Base-by-base conservation (phyloP, 2,329 filamentous ascomycete species). In the Aureobasidium sp. region DNA sequence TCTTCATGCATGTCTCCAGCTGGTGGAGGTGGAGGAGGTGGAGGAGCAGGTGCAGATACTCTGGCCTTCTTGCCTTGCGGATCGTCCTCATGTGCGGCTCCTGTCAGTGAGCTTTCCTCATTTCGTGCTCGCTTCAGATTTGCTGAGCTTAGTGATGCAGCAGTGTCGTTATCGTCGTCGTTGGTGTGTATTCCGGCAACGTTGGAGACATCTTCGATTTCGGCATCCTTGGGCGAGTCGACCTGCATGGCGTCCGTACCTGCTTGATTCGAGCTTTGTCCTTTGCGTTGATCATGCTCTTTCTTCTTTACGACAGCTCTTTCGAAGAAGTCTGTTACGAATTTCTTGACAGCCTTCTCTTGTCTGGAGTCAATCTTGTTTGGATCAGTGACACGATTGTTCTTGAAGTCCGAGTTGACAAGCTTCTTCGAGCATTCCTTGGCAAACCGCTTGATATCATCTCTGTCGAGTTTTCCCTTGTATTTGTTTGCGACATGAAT, bases 341-440 rank as follows among this genome's bases (percentile, higher is more conserved):
- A 91, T 62, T 84, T 86, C 76, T 90, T 96, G 63, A 97, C 84
- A 65, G 91, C 90, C 71, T 87, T 87, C 68, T 87, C 83, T 69
- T 94, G 89, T 71, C 90, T 92, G 11, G 59, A 3, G 39, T 89
- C 83, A 32, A 82, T 87, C 53, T 83, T 84, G 29, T 85, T 90
- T 0, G 91, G 93, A 69, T 97, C 87, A 49, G 85, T 82, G 10
- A 97, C 91, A n/a, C 91, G 87, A 52, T 86, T 85, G 70, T 93
- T 88, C 73, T 96, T 96, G 77, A 90, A 97, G 73, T 97, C 93
- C 0, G 91, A 94, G 21, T 89, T 85, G 25, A 96, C 92, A 15
- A 97, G 83, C 74, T 93, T 96, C 75, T 96, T 96, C 62, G 86
- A 86, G 45, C 44, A 49, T 73, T 87, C 84, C 74, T 86, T 87